Percentiles rank a stretch among this genome's conserved stretches.
Evolutionary conservation across 2,329 filamentous ascomycete species (phyloP).

Genomic region (Ophiostoma tasmaniense): DNA sequence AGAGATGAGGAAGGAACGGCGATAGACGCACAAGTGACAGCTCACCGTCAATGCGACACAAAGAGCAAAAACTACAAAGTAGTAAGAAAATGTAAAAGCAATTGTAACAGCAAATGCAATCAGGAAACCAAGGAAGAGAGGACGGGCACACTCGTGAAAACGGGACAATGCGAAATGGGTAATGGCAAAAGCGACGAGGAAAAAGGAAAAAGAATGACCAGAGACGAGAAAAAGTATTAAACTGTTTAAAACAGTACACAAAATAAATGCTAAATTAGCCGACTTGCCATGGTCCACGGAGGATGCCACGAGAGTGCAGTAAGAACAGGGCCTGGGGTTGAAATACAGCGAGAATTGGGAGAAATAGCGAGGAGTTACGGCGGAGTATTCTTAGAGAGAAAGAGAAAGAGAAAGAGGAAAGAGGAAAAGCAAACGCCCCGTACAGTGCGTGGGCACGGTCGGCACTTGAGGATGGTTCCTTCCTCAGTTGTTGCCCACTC

Average conservation of each 20-base stretch:
- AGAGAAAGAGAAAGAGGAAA: too few species aligned
- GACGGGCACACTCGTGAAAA: background rate
- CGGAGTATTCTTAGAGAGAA: background rate
- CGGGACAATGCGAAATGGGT: background rate
- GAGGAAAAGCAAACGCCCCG: background rate
- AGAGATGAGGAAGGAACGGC: background rate
- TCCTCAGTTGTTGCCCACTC: background rate
- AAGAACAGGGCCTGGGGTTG: background rate
- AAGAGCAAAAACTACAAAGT: background rate
- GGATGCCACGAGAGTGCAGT: background rate
- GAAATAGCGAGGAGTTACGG: background rate
- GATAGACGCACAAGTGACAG: background rate
- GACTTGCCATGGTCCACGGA: background rate
- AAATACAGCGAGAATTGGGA: background rate
- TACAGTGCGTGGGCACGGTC: constrained; percentile 3
- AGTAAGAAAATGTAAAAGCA: background rate
- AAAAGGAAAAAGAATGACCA: background rate
- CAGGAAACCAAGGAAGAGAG: background rate
- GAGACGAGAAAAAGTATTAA: background rate
- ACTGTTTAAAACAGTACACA: background rate
- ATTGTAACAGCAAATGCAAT: background rate
- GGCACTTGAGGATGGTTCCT: constrained; percentile 7
- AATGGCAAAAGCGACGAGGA: background rate
- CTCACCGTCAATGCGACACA: background rate
- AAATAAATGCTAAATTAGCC: background rate